Conservation (phyloP, 1,284 basidiomycete genomes). For the Peniophora sp. region DNA sequence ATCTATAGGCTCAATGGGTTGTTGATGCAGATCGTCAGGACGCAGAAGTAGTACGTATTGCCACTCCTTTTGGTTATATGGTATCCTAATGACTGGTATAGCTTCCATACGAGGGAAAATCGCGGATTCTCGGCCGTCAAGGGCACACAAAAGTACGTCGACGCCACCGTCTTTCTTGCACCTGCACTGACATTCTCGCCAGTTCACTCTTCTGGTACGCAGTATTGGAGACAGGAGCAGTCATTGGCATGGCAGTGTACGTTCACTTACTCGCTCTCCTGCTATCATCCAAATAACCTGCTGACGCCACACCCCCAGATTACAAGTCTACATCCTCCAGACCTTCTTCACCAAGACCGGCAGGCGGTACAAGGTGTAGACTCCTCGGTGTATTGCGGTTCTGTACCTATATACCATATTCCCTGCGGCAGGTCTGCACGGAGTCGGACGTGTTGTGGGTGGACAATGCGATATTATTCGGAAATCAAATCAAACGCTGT, state of each 20-base stretch:
- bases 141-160: slow-evolving; percentile 62
- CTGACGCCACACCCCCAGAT: slow-evolving; percentile 30
- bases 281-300: slow-evolving; percentile 7
- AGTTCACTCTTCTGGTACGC: slow-evolving; percentile 90
- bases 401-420: too few species aligned
- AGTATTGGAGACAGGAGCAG: slow-evolving; percentile 65
- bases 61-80: slow-evolving; percentile 2
- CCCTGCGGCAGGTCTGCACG: neutral
- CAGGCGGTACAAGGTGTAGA: slow-evolving; percentile 76
- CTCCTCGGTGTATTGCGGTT: neutral
- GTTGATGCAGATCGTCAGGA: slow-evolving; percentile 80
- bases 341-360: slow-evolving; percentile 91
- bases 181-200: slow-evolving; percentile 16
- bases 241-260: slow-evolving; percentile 79
- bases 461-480: too few species aligned
- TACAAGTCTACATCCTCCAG: slow-evolving; percentile 86
- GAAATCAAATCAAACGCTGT: too few species aligned
- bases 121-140: slow-evolving; percentile 75
- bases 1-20: slow-evolving; percentile 84
- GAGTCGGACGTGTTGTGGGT: neutral
- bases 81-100: slow-evolving; percentile 19
- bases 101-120: slow-evolving; percentile 78
- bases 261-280: slow-evolving; percentile 20
- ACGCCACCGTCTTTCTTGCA: slow-evolving; percentile 12
- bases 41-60: slow-evolving; percentile 78